Evolutionary conservation across 192 early-diverging fungal genomes (phyloP), one percentile per base, ranked within the genome.

Genomic region (Thamnidium elegans): DNA sequence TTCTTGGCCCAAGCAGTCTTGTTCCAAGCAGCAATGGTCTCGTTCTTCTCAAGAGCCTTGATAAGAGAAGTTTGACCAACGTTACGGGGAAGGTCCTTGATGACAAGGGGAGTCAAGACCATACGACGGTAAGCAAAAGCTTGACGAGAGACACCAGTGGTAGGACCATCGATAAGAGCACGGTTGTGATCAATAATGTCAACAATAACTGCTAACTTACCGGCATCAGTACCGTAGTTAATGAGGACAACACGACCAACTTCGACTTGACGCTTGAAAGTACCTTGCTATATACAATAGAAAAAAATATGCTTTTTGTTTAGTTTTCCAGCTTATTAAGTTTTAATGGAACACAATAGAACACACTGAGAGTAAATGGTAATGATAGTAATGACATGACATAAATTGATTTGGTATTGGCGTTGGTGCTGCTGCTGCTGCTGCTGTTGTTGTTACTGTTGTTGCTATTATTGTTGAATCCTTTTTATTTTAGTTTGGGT

Each of bases 171-270:
- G 71, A 99, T 83, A 73, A 99, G 86, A 69, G 93, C 92, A 69
- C 97, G 88, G 83, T 90, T 92, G 90, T 99, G 96, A 86, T 99
- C 97, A 73, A 99, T 89, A 78, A 99, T 97, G 79, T 98, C 97
- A 63, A 98, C 92, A 82, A 99, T 92, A 74, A 95, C 92, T 76
- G 96, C 96, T 68, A 98, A 87, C 86, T 99, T 98, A 73, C 94
- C 94, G 77, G 90, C 88, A 78, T 96, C 89, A 68, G 86, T 82
- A 69, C 97, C 97, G 85, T 89, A 86, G 84, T 90, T 97, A 73
- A 99, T 73, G 69, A 96, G 84, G 76, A 99, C 95, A 59, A 99
- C 94, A 81, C 96, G 94, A 78, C 96, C 96, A 81, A 97, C 91
- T 83, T 99, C 93, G 79, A 97, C 95, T 80, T 90, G 86, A 80